Conservation (phyloP, 1,284 basidiomycete genomes). For the Grifola frondosa region DNA sequence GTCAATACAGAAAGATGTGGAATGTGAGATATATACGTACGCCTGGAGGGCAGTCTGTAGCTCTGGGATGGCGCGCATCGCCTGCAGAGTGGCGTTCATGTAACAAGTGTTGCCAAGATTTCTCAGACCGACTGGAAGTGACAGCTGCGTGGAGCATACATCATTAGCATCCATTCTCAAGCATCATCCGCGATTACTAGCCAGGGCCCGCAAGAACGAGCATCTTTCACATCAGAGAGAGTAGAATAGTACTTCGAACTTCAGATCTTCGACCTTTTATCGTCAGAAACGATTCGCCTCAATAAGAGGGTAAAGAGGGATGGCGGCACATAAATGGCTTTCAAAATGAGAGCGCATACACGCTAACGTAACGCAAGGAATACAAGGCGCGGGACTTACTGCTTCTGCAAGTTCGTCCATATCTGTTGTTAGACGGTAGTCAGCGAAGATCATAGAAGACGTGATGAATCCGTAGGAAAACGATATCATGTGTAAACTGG, state of each 20-base stretch:
- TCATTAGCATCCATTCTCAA: not conserved
- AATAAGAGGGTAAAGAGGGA: no score
- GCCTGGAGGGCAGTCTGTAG: constrained; percentile 67
- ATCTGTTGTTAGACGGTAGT: constrained; percentile 47
- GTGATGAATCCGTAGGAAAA: no score
- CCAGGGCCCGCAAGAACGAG: no score
- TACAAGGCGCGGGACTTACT: constrained; percentile 41
- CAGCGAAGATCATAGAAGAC: not conserved
- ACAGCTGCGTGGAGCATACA: constrained; percentile 43
- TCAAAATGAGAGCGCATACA: no score
- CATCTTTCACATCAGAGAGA: no score
- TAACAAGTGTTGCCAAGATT: constrained; percentile 92
- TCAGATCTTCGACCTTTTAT: no score
- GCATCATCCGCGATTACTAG: no score
- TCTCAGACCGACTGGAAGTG: constrained; percentile 68
- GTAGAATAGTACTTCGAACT: no score
- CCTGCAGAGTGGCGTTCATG: constrained; percentile 94
- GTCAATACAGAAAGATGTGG: not conserved
- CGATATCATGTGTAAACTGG: no score
- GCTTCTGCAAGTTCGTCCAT: constrained; percentile 87
- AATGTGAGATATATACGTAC: constrained; percentile 38
- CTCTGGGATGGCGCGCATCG: constrained; percentile 88
- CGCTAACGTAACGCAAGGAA: no score
- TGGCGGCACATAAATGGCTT: no score
- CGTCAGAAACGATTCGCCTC: no score